These are phyloP conservation scores for Malus sieversii DNA, from an alignment of 306 rosid species.

Conservation along the genomic window DNA sequence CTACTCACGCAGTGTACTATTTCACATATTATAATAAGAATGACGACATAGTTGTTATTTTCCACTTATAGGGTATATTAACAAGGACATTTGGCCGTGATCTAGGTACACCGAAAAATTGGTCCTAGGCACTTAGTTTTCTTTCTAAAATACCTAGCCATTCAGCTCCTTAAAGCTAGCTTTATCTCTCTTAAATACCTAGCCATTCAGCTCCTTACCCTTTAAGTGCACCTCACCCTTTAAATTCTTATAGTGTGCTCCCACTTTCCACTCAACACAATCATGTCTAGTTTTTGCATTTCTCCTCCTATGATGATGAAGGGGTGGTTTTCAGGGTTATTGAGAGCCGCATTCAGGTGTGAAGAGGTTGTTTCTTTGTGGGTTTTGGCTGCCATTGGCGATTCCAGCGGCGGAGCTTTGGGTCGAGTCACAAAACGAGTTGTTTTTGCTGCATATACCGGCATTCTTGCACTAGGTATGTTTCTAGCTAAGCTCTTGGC, in stretches of 20 bases:
- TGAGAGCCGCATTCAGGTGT: not conserved
- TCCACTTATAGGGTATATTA: too few relatives aligned
- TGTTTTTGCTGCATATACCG: constrained; percentile 11
- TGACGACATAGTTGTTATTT: too few relatives aligned
- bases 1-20: too few relatives aligned
- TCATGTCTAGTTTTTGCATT: constrained; percentile 6
- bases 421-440: constrained; percentile 2
- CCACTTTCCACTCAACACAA: not conserved
- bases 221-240: not conserved
- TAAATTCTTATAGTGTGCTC: not conserved
- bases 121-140: not conserved
- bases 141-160: constrained; percentile 12
- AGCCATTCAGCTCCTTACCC: not conserved
- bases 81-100: too few relatives aligned
- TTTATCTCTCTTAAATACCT: constrained; percentile 10
- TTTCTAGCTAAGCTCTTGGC: not conserved
- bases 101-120: too few relatives aligned
- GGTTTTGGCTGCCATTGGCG: not conserved
- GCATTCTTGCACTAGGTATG: constrained; percentile 35
- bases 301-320: not conserved
- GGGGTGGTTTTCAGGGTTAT: constrained; percentile 13
- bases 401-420: not conserved
- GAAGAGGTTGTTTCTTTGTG: constrained; percentile 3
- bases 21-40: too few relatives aligned
- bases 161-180: not conserved